These are phyloP conservation scores for Gamarada debralockiae DNA, from an alignment of 495 filamentous ascomycete genomes.

Conservation along the genomic window DNA sequence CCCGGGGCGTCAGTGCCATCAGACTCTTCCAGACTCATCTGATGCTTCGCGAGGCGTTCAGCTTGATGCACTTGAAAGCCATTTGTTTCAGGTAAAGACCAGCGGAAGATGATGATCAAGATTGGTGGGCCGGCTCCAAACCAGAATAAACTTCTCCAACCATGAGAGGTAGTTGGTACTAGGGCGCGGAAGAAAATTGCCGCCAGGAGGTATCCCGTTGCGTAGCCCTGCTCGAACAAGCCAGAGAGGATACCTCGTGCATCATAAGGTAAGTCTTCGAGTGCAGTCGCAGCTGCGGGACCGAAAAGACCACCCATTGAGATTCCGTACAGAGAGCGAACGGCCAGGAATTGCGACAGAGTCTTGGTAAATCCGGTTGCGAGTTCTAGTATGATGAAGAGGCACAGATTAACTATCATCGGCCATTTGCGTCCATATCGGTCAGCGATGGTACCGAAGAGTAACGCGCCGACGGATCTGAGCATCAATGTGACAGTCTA, in stretches of 20 bases:
- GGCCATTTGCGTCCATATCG: constrained; percentile 77
- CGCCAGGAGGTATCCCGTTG: constrained; percentile 69
- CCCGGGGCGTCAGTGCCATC: too few relatives aligned
- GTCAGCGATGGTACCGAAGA: constrained; percentile 71
- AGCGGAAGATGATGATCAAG: constrained; percentile 28
- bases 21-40: too few relatives aligned
- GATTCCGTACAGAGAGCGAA: constrained; percentile 67
- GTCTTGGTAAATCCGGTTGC: constrained; percentile 67
- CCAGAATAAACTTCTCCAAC: constrained; percentile 34
- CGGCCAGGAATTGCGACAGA: constrained; percentile 65
- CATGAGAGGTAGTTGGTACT: constrained; percentile 28
- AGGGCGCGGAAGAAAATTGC: constrained; percentile 48
- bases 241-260: constrained; percentile 59
- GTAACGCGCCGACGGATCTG: constrained; percentile 62
- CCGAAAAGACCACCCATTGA: constrained; percentile 80
- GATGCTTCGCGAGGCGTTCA: neutral
- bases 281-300: constrained; percentile 72
- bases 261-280: constrained; percentile 62
- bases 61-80: constrained; percentile 15
- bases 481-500: too few relatives aligned
- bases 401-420: constrained; percentile 67
- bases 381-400: constrained; percentile 61
- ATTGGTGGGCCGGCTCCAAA: constrained; percentile 31
- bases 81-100: constrained; percentile 26
- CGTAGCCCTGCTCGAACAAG: constrained; percentile 73